Conservation (phyloP, 2,329 filamentous ascomycete genomes). For the Cadophora gregata region DNA sequence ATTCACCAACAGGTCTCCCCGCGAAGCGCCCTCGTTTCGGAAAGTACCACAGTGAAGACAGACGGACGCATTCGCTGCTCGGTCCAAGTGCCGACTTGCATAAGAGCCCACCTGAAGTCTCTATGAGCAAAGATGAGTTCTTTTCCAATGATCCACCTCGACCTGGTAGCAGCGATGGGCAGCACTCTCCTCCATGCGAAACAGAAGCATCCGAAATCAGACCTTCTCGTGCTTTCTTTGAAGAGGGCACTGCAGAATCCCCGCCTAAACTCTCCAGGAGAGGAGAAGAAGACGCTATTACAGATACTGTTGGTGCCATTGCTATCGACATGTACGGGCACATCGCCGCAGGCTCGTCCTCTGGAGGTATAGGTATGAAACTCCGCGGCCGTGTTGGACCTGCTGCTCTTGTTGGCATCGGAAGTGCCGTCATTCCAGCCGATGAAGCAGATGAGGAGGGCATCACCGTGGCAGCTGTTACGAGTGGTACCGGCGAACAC, state of each 20-base stretch:
- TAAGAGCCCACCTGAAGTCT: constrained; percentile 35
- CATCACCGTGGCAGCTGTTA: constrained; percentile 80
- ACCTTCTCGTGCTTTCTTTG: constrained; percentile 28
- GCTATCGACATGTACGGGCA: constrained; percentile 85
- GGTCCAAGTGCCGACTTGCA: constrained; percentile 32
- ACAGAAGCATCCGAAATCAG: constrained; percentile 16
- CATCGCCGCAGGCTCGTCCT: constrained; percentile 94
- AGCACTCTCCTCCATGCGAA: constrained; percentile 34
- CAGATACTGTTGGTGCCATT: constrained; percentile 95
- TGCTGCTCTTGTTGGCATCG: constrained; percentile 89
- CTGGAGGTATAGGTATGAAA: constrained; percentile 98
- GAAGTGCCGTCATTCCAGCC: constrained; percentile 84
- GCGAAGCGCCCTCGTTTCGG: constrained; percentile 38
- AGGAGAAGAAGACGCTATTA: constrained; percentile 66
- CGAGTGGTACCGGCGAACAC: constrained; percentile 95
- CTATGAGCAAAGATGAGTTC: constrained; percentile 25
- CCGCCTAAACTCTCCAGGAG: constrained; percentile 20
- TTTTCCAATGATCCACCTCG: constrained; percentile 6
- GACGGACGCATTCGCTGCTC: constrained; percentile 41
- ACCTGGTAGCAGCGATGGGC: constrained; percentile 38
- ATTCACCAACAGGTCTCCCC: constrained; percentile 26
- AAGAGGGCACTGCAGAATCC: constrained; percentile 36
- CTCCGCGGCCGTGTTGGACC: constrained; percentile 90
- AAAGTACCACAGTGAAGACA: constrained; percentile 35
- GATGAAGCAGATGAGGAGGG: constrained; percentile 72